Base-by-base conservation (phyloP, 2,329 filamentous ascomycete genomes). In the Fusarium albosuccineum region DNA sequence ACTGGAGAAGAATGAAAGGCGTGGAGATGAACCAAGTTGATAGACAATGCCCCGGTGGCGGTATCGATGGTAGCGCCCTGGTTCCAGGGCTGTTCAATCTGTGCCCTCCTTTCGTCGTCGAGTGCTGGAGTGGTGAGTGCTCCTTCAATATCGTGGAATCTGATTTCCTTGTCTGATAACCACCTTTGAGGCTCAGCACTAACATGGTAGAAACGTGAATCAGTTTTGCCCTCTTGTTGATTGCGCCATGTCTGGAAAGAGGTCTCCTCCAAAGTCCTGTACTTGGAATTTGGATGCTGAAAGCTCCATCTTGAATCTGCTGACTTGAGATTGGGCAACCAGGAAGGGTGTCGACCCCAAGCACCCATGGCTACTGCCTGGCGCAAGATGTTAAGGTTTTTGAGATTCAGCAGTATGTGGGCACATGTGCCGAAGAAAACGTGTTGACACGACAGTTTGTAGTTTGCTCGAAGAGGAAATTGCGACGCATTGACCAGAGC, bases 401-500 rank as follows among this genome's bases (percentile, higher is more conserved):
- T 4, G 10, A 45, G 0, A 0, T 14, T 27, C 14, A 55, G 39
- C 0, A 46, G 41, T 2, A 2, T 0, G 14, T 55, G 1, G 0
- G 52, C 17, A 13, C 37, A 45, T 1, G 46, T 17, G 1, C 52
- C 41, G 0, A 37, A 13, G 10, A 55, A 45, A 10, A 39, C 36
- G n/a, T 55, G 41, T 1, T 46, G 52, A 0, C 41, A 37, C 0
- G 52, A 55, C 0, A 55, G 0, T 0, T 14, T 2, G 26, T 55
- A 55, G 16, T 55, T 33, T 0, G 52, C 41, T 0, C 27, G 30
- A 22, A 46, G 29, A 2, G 5, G 30, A 13, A 44, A 13, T 1
- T 17, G 27, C 0, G 16, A 27, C 3, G 0, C 34, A 0, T 14
- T 13, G 7, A 27, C 1, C 5, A 55, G 36, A 0, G 41, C 17